Evolutionary conservation across 176 grass and related monocot species (phyloP).

Genomic region (Phyllostachys edulis): DNA sequence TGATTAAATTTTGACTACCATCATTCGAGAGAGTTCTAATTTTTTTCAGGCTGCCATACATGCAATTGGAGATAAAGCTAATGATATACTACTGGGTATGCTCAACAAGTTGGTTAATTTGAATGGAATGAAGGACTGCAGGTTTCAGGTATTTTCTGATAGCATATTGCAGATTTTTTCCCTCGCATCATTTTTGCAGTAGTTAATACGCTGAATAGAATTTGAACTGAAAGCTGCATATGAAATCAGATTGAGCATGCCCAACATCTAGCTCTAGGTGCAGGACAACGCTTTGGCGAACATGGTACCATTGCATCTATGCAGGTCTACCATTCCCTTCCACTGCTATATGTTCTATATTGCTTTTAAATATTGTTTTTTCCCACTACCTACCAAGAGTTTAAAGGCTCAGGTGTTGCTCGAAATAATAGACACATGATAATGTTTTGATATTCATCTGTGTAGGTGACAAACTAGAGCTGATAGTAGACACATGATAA

Average conservation of each 20-base stretch:
- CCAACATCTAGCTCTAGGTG: conserved; percentile 69
- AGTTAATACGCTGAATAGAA: no score
- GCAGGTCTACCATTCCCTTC: conserved; percentile 50
- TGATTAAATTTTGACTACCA: neutral
- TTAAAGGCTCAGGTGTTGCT: neutral
- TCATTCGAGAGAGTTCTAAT: conserved; percentile 9
- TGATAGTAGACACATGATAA: no score
- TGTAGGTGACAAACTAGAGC: neutral
- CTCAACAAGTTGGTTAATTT: conserved; percentile 46
- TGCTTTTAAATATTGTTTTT: neutral
- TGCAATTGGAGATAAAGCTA: conserved; percentile 97
- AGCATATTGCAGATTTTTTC: no score
- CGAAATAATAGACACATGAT: neutral
- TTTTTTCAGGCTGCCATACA: conserved; percentile 77
- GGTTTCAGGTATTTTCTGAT: no score
- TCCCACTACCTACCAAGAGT: neutral
- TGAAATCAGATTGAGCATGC: conserved; percentile 88
- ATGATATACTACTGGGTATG: conserved; percentile 76
- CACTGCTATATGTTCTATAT: neutral
- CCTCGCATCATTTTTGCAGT: no score
- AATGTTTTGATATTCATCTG: neutral
- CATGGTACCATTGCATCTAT: conserved; percentile 76
- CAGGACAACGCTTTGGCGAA: conserved; percentile 66
- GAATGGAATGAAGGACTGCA: conserved; percentile 73
- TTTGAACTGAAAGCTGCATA: no score